Conservation (phyloP, 2,329 filamentous ascomycete genomes). For the Monosporascus sp. region DNA sequence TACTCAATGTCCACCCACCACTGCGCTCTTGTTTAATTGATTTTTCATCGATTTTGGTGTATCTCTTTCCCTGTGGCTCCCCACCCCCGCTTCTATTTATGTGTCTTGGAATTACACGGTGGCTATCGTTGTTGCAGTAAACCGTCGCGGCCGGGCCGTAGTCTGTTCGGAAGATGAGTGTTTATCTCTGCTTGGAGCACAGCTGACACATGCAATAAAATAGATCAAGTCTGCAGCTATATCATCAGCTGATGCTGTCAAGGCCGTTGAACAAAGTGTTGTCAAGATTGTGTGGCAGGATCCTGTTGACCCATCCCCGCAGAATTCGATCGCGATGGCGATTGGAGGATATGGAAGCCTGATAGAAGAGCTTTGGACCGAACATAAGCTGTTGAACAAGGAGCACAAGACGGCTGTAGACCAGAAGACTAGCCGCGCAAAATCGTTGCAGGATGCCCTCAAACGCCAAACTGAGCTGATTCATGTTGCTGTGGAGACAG, state of each 20-base stretch:
- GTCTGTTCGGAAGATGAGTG: too few species aligned
- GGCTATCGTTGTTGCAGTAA: too few species aligned
- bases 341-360: conserved; percentile 48
- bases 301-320: conserved; percentile 19
- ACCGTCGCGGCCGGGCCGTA: too few species aligned
- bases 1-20: too few species aligned
- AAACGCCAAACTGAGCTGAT: conserved; percentile 43
- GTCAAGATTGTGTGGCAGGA: conserved; percentile 22
- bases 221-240: conserved; percentile 13
- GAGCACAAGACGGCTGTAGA: conserved; percentile 23
- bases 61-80: too few species aligned
- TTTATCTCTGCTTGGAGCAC: too few species aligned
- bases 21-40: too few species aligned
- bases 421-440: conserved; percentile 18
- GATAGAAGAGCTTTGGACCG: conserved; percentile 41
- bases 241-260: conserved; percentile 16
- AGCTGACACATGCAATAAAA: neutral
- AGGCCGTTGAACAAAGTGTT: conserved; percentile 21
- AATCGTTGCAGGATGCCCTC: conserved; percentile 34
- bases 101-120: too few species aligned
- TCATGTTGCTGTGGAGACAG: conserved; percentile 46
- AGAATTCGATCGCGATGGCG: conserved; percentile 36
- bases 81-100: too few species aligned
- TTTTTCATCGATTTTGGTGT: too few species aligned
- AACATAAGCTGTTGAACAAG: conserved; percentile 42